Evolutionary conservation across 2,329 filamentous ascomycete genomes (phyloP).

Genomic region (Biscogniauxia mediterranea): DNA sequence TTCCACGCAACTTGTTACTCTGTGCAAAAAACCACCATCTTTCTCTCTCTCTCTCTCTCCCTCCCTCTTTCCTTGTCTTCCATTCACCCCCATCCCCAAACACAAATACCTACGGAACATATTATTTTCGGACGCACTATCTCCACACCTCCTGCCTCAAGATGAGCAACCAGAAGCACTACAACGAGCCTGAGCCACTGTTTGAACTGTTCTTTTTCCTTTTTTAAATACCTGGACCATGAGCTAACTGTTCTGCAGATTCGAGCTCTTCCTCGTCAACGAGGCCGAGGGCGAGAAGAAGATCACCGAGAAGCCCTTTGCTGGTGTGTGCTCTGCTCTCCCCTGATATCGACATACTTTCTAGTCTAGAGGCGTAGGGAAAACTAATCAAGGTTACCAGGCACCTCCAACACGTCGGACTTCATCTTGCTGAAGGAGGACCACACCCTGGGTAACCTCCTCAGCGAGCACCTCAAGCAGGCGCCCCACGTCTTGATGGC

Average conservation of each 20-base stretch:
- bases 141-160: slow-evolving; percentile 2
- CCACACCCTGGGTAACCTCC: slow-evolving; percentile 88
- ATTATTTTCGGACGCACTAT: slow-evolving; percentile 4
- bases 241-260: slow-evolving; percentile 52
- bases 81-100: not conserved
- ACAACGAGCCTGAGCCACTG: slow-evolving; percentile 11
- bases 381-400: slow-evolving; percentile 41
- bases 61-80: not conserved
- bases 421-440: slow-evolving; percentile 97
- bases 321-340: slow-evolving; percentile 60
- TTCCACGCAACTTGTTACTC: not conserved
- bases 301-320: slow-evolving; percentile 83
- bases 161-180: slow-evolving; percentile 17
- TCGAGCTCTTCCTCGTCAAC: slow-evolving; percentile 85
- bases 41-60: not conserved
- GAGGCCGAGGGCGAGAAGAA: slow-evolving; percentile 80
- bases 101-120: slow-evolving; percentile 15
- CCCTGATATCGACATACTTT: slow-evolving; percentile 4
- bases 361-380: not conserved
- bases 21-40: not conserved
- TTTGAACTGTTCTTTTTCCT: slow-evolving; percentile 14
- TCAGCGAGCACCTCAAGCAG: slow-evolving; percentile 81
- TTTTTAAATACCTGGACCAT: slow-evolving; percentile 7
- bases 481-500: slow-evolving; percentile 84
- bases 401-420: slow-evolving; percentile 90